A percentile compares a stretch with the other conserved stretches of the same genome.
These are phyloP conservation scores for Fusarium gaditjirri DNA, from an alignment of 2,329 filamentous ascomycete genomes.

Conservation along the genomic window DNA sequence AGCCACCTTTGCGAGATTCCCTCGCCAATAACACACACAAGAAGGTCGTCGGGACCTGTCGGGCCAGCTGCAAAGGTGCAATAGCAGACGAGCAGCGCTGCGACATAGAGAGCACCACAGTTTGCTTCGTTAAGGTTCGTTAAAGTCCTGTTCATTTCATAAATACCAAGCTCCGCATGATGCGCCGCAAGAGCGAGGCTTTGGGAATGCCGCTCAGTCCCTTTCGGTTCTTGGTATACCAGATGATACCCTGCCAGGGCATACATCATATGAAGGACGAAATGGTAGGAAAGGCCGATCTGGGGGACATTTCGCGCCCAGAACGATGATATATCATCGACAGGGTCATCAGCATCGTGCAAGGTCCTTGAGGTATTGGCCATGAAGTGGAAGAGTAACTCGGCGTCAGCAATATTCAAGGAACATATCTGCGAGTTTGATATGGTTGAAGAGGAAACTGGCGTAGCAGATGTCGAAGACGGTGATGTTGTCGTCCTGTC, in stretches of 20 bases:
- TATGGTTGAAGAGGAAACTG: conserved; percentile 36
- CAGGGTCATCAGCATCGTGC: conserved; percentile 28
- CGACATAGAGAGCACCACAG: conserved; percentile 47
- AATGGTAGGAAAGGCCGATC: conserved; percentile 45
- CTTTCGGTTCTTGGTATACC: conserved; percentile 33
- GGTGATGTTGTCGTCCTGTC: conserved; percentile 42
- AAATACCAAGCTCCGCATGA: conserved; percentile 42
- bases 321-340: conserved; percentile 38
- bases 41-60: conserved; percentile 42
- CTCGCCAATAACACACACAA: conserved; percentile 42
- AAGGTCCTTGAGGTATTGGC: conserved; percentile 41
- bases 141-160: conserved; percentile 42
- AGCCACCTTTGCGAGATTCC: conserved; percentile 40
- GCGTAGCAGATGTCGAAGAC: conserved; percentile 35
- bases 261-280: conserved; percentile 46
- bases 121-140: conserved; percentile 41
- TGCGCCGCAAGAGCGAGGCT: conserved; percentile 39
- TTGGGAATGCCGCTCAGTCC: conserved; percentile 29
- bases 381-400: conserved; percentile 47
- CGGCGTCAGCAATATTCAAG: conserved; percentile 44
- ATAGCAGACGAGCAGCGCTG: conserved; percentile 45
- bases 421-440: conserved; percentile 38
- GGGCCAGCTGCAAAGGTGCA: conserved; percentile 48
- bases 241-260: conserved; percentile 45
- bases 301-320: conserved; percentile 45